A percentile compares a stretch with the other conserved stretches of the same genome.
Evolutionary conservation across 257 asterid genomes (phyloP).

Genomic region (Scutellaria galericulata): DNA sequence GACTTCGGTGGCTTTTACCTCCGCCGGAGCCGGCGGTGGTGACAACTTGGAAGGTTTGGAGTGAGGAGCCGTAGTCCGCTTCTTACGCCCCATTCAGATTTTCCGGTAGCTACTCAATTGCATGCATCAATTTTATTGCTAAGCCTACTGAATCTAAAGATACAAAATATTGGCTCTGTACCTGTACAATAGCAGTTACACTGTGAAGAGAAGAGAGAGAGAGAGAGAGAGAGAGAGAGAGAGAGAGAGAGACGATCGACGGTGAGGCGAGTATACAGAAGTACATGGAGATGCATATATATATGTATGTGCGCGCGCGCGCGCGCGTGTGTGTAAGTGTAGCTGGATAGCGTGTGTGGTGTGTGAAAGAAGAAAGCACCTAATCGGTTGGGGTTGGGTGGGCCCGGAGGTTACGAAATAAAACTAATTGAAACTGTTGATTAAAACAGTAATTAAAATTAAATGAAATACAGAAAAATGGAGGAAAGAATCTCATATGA

Average conservation of each 20-base stretch:
- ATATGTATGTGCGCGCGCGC: no score
- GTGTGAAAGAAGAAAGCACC: constrained; percentile 35
- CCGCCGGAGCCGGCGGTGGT: constrained; percentile 15
- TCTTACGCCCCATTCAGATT: constrained; percentile 49
- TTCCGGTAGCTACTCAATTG: constrained; percentile 25
- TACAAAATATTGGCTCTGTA: neutral
- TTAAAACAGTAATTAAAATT: no score
- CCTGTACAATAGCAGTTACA: neutral
- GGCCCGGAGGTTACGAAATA: no score
- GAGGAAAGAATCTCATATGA: no score
- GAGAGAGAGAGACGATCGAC: constrained; percentile 29
- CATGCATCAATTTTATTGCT: constrained; percentile 38
- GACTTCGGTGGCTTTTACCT: neutral
- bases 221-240: neutral
- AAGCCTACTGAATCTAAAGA: constrained; percentile 27
- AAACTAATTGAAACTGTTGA: no score
- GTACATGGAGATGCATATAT: constrained; percentile 7
- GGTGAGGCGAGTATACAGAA: constrained; percentile 21
- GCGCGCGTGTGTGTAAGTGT: neutral
- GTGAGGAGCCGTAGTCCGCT: constrained; percentile 47
- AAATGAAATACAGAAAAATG: no score
- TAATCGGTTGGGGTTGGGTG: constrained; percentile 6
- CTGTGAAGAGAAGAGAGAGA: neutral
- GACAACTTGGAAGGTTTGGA: constrained; percentile 34
- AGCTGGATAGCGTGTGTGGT: constrained; percentile 30